A percentile compares a stretch with the other conserved stretches of the same genome.
These are phyloP conservation scores for Trifolium pratense DNA, from an alignment of 306 rosid species.

Conservation along the genomic window DNA sequence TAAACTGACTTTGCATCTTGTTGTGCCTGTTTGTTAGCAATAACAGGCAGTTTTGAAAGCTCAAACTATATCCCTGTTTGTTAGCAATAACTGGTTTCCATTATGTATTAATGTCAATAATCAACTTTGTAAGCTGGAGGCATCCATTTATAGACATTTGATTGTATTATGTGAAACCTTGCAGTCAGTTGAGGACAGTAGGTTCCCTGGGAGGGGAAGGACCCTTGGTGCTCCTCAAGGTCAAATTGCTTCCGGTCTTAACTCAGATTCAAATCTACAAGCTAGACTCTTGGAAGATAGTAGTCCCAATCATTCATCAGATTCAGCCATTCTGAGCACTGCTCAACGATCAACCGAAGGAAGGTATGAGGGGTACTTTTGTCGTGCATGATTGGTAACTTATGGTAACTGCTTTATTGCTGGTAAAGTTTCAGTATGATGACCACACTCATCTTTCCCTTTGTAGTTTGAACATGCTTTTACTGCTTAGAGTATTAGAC, in stretches of 20 bases:
- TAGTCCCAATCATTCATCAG: constrained; percentile 51
- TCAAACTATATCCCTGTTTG: constrained; percentile 29
- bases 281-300: constrained; percentile 76
- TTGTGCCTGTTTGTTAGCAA: constrained; percentile 29
- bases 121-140: constrained; percentile 23
- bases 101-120: constrained; percentile 21
- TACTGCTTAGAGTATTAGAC: constrained; percentile 19
- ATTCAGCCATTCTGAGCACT: constrained; percentile 49
- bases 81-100: constrained; percentile 28
- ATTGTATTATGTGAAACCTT: constrained; percentile 37
- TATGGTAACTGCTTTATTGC: constrained; percentile 23
- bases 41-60: constrained; percentile 15
- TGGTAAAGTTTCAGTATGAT: constrained; percentile 22
- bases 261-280: constrained; percentile 81
- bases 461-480: constrained; percentile 23
- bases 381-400: constrained; percentile 36
- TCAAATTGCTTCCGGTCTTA: constrained; percentile 55
- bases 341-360: constrained; percentile 62
- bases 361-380: constrained; percentile 60
- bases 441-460: constrained; percentile 13
- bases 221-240: constrained; percentile 64
- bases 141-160: constrained; percentile 25
- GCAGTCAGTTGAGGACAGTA: constrained; percentile 63
- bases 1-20: constrained; percentile 33
- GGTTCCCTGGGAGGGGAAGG: constrained; percentile 93